These are phyloP conservation scores for Capsicum pubescens DNA, from an alignment of 257 asterid species.

Conservation along the genomic window DNA sequence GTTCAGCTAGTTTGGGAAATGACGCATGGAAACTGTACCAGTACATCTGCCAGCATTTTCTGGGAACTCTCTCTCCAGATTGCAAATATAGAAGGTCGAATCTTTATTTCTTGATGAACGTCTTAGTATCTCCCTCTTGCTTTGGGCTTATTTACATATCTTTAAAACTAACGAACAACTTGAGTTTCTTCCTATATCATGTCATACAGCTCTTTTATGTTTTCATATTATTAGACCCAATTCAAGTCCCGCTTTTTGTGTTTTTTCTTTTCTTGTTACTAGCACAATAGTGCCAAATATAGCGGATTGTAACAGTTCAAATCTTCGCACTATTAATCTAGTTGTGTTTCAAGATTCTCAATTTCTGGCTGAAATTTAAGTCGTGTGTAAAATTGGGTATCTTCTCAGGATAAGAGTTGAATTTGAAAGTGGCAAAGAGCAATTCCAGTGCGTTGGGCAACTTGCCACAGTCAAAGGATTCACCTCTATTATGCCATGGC, in stretches of 20 bases:
- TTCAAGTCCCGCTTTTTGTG: not conserved
- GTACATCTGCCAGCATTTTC: slow-evolving; percentile 86
- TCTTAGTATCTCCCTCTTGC: not conserved
- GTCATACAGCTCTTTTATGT: not conserved
- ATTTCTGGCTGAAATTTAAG: slow-evolving; percentile 23
- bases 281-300: not conserved
- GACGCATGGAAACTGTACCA: slow-evolving; percentile 89
- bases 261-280: slow-evolving; percentile 1
- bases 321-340: not conserved
- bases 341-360: not conserved
- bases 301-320: not conserved
- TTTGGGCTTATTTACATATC: slow-evolving; percentile 1
- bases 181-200: slow-evolving; percentile 21
- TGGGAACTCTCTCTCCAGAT: slow-evolving; percentile 85
- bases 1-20: slow-evolving; percentile 74
- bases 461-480: slow-evolving; percentile 70
- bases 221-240: slow-evolving; percentile 1
- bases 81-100: slow-evolving; percentile 74
- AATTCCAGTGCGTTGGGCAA: slow-evolving; percentile 75
- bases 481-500: slow-evolving; percentile 92
- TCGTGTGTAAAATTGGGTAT: slow-evolving; percentile 28
- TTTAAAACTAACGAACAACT: not conserved
- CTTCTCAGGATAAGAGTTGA: slow-evolving; percentile 59
- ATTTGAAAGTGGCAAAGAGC: slow-evolving; percentile 66
- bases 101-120: not conserved